phyloP scores from a whole-genome alignment of 1,139 yeast genomes.

The Diutina catenulata region DNA sequence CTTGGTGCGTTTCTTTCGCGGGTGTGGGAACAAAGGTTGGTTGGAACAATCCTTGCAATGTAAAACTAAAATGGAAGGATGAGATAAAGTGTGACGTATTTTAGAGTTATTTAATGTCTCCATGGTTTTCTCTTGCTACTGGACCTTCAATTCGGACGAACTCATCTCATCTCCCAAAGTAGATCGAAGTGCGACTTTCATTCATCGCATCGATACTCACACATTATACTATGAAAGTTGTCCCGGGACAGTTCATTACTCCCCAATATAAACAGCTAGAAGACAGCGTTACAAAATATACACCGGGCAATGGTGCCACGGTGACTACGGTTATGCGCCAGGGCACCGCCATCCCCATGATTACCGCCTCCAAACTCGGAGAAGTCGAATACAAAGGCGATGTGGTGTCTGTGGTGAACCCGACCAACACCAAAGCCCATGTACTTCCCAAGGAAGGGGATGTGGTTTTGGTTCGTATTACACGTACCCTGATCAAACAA shows the following conservation, averaged over 20 bases:
- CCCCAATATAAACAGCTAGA: conserved; percentile 19
- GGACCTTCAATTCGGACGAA: too few species aligned
- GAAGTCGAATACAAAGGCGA: conserved; percentile 10
- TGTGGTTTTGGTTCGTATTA: conserved; percentile 66
- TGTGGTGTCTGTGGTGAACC: conserved; percentile 3
- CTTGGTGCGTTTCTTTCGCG: too few species aligned
- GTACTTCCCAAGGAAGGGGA: conserved; percentile 85
- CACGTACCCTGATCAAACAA: conserved; percentile 54
- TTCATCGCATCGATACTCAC: not conserved
- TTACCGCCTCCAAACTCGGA: conserved; percentile 10
- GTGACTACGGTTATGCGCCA: conserved; percentile 19
- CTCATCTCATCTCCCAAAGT: too few species aligned
- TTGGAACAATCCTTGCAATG: too few species aligned
- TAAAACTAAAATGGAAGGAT: too few species aligned
- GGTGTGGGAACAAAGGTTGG: too few species aligned
- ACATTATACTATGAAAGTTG: conserved; percentile 9
- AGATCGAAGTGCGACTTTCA: too few species aligned
- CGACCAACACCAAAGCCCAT: conserved; percentile 26
- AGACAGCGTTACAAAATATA: conserved; percentile 14
- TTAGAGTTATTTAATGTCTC: too few species aligned
- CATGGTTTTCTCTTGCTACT: too few species aligned
- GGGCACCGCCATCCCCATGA: conserved; percentile 15
- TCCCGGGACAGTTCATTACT: conserved; percentile 64
- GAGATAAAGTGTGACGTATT: too few species aligned
- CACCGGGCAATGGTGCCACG: conserved; percentile 30